Evolutionary conservation across 352 stramenopile genomes (phyloP).

Genomic region (Pilasporangium apinafurcum): DNA sequence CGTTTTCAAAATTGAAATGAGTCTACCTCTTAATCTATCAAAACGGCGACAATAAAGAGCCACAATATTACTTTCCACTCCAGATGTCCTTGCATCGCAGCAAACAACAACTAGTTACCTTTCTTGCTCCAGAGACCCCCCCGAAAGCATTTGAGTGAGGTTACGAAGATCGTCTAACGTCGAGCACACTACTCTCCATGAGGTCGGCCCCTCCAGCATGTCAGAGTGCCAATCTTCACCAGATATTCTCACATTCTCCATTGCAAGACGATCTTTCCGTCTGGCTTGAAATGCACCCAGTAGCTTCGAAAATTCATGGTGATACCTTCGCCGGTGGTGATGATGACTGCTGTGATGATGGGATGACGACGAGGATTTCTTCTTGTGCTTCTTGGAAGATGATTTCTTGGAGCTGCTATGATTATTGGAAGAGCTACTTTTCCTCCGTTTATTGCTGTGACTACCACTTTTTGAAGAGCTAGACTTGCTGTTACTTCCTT

Average conservation of each 20-base stretch:
- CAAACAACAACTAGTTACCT: slow-evolving; percentile 12
- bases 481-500: slow-evolving; percentile 22
- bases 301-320: slow-evolving; percentile 71
- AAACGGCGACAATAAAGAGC: not conserved
- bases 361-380: slow-evolving; percentile 61
- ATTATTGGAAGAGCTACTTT: slow-evolving; percentile 41
- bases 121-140: slow-evolving; percentile 74
- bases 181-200: slow-evolving; percentile 69
- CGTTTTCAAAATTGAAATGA: slow-evolving; percentile 77
- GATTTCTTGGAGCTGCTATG: slow-evolving; percentile 50
- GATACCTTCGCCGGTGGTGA: slow-evolving; percentile 48
- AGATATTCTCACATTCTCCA: slow-evolving; percentile 50
- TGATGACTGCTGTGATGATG: slow-evolving; percentile 30
- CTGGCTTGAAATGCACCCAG: slow-evolving; percentile 41
- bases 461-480: slow-evolving; percentile 37
- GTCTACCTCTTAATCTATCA: slow-evolving; percentile 43
- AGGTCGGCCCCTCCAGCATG: slow-evolving; percentile 39
- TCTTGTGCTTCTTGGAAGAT: slow-evolving; percentile 60
- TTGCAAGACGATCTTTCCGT: slow-evolving; percentile 43
- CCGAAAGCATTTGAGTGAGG: slow-evolving; percentile 42
- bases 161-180: slow-evolving; percentile 52
- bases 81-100: no score
- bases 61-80: not conserved
- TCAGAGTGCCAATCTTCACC: slow-evolving; percentile 18
- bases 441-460: slow-evolving; percentile 31